Evolutionary conservation across 1,139 yeast species (phyloP).

Genomic region (Diutina catenulata): DNA sequence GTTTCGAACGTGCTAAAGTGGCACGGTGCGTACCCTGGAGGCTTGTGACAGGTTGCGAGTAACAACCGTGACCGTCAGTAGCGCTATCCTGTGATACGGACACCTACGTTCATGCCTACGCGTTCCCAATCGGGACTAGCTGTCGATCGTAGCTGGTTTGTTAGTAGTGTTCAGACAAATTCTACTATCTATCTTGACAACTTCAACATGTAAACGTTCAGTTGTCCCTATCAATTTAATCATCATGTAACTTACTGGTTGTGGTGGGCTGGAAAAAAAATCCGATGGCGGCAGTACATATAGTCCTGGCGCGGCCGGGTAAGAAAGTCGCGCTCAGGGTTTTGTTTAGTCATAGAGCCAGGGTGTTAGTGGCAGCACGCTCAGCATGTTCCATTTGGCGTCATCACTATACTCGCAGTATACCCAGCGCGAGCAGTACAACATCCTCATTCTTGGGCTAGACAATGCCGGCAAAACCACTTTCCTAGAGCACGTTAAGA

Average conservation of each 20-base stretch:
- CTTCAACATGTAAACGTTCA: constrained; percentile 5
- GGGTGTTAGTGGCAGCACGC: background rate
- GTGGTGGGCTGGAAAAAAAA: background rate
- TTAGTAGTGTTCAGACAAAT: constrained; percentile 4
- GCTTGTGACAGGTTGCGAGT: too few relatives aligned
- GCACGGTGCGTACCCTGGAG: too few relatives aligned
- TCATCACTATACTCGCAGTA: constrained; percentile 36
- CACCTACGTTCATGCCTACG: too few relatives aligned
- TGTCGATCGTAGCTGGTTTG: too few relatives aligned
- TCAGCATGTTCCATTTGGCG: constrained; percentile 32
- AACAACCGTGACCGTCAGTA: too few relatives aligned
- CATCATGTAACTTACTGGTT: constrained; percentile 4
- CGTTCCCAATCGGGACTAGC: too few relatives aligned
- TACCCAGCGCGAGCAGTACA: constrained; percentile 37
- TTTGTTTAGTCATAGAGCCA: background rate
- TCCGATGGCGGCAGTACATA: background rate
- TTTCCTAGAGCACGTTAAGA: constrained; percentile 39
- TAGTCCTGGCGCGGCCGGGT: background rate
- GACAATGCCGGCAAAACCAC: constrained; percentile 97
- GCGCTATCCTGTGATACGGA: too few relatives aligned
- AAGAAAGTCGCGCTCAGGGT: background rate
- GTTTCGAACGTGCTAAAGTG: too few relatives aligned
- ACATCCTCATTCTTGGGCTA: constrained; percentile 70
- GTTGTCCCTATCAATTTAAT: constrained; percentile 6
- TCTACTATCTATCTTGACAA: constrained; percentile 5